Evolutionary conservation across 306 rosid species (phyloP), one percentile per base, ranked within the genome.

Genomic region (Rosa persica): DNA sequence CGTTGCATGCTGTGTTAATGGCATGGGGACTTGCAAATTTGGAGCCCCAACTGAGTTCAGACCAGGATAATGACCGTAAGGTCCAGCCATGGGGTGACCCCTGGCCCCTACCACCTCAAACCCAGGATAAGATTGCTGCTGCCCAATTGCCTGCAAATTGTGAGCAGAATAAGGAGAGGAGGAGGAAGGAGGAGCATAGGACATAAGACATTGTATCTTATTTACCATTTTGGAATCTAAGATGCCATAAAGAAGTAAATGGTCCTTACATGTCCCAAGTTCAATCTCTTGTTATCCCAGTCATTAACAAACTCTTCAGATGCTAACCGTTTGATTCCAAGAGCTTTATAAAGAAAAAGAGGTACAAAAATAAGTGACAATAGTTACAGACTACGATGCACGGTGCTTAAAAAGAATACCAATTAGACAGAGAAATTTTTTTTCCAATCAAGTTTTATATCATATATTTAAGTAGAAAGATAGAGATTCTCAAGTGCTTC

Each of bases 281-380:
- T 93, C 89, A 93, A 74, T 86, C 98, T 84, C 87, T 95, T 95
- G 87, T 83, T 91, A 84, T 95, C 99, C 97, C 89, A 89, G 55
- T 91, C 97, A 49, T 86, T 86, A 85, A 82, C 86, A 79, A 93
- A 86, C 77, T 92, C 99, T 67, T 95, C 98, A 5, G 98, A 90
- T 68, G 98, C 99, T 85, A 95, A 76, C 61, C 99, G 87, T 80
- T 95, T 95, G 73, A 90, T 91, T 83, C 99, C 97, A 79, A 84
- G 90, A 44, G 93, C 99, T 95, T 86, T 72, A 81, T 54, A 79
- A 8, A 80, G 80, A 77, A 77, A 69, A 77, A 69, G 60, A 66
- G 69, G 72, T 80, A 79, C 47, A 30, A 19, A 25, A 67, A 19
- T 20, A 73, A 83, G 27, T 44, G 46, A 39, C 8, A 17, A 25